Conservation (phyloP, 176 grass and related monocot species). For the Ensete ventricosum region DNA sequence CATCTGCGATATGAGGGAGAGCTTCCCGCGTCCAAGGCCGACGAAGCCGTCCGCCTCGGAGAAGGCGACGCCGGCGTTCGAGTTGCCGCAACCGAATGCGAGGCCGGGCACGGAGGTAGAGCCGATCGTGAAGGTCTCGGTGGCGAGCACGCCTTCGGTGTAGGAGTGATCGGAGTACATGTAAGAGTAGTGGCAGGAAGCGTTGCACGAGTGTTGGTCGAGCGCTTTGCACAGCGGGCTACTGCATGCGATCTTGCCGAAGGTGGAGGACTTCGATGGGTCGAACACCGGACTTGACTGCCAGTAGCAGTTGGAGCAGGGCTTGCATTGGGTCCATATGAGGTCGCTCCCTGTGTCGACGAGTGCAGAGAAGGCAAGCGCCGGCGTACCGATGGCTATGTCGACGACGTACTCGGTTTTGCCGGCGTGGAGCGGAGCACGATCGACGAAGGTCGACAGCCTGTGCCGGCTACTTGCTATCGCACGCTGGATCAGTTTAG, state of each 20-base stretch:
- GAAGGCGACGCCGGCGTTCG: conserved; percentile 29
- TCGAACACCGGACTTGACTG: conserved; percentile 43
- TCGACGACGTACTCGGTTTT: conserved; percentile 65
- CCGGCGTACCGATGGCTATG: conserved; percentile 59
- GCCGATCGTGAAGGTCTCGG: conserved; percentile 53
- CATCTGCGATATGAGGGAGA: conserved; percentile 63
- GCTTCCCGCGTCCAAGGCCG: conserved; percentile 39
- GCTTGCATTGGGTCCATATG: conserved; percentile 30
- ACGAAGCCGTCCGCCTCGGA: conserved; percentile 34
- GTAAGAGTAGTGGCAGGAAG: conserved; percentile 54
- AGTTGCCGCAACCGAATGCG: conserved; percentile 52
- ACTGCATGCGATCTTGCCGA: conserved; percentile 36
- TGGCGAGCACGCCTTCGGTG: conserved; percentile 32
- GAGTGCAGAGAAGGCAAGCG: conserved; percentile 42
- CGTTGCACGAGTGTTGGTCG: conserved; percentile 26
- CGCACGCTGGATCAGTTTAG: conserved; percentile 1
- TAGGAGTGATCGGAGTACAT: conserved; percentile 43
- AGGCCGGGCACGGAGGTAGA: conserved; percentile 18
- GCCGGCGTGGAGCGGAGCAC: conserved; percentile 36
- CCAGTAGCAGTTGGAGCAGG: conserved; percentile 38
- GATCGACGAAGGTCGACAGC: conserved; percentile 15
- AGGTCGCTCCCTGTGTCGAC: conserved; percentile 25
- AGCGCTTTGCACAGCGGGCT: conserved; percentile 40
- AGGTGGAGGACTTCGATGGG: conserved; percentile 42
- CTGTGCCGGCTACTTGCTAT: conserved; percentile 27